Evolutionary conservation across 2,329 filamentous ascomycete genomes (phyloP), one percentile per base, ranked within the genome.

Genomic region (Colletotrichum noveboracense): DNA sequence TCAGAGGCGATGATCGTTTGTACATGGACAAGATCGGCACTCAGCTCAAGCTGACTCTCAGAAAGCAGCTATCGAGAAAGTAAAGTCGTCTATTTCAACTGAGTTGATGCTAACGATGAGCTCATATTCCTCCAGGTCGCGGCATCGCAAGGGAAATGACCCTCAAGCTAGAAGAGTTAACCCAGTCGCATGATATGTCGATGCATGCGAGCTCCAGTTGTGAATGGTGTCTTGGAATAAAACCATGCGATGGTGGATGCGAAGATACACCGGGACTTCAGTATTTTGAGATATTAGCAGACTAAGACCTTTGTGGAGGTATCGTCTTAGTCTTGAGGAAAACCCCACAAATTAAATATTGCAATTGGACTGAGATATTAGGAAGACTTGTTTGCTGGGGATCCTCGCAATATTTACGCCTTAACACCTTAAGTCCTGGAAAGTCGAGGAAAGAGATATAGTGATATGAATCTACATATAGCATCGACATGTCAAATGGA

Each of bases 141-240:
- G 8, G 38, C 16, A 43, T 10, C 5, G 18, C 5, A 43, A 43
- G 38, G 5, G 18, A 10, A 43, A 43, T 12, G 5, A 43, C 18
- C 18, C 38, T 43, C 1, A 43, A n/a, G 18, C 38, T 43, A 43
- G 38, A n/a, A 43, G 38, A 43, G 3, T 43, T n/a, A n/a, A 5
- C 1, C 18, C 5, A 12, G 9, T 43, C 5, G 5, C 9, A 43
- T n/a, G 9, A n/a, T 43, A 43, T 18, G 5, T n/a, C 0, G 1
- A 43, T n/a, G 1, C 5, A n/a, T 1, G 9, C 18, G 5, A n/a
- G 18, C 18, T n/a, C 18, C 5, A 43, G 38, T n/a, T n/a, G 38
- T n/a, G 5, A n/a, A 43, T 43, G 0, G 18, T 43, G 18, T 43
- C 38, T 43, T n/a, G 0, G 18, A 43, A n/a, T 43, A 6, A n/a